Evolutionary conservation across 75 land plant genomes (phyloP), one percentile per base, ranked within the genome.

Genomic region (Chamaecyparis obtusa): DNA sequence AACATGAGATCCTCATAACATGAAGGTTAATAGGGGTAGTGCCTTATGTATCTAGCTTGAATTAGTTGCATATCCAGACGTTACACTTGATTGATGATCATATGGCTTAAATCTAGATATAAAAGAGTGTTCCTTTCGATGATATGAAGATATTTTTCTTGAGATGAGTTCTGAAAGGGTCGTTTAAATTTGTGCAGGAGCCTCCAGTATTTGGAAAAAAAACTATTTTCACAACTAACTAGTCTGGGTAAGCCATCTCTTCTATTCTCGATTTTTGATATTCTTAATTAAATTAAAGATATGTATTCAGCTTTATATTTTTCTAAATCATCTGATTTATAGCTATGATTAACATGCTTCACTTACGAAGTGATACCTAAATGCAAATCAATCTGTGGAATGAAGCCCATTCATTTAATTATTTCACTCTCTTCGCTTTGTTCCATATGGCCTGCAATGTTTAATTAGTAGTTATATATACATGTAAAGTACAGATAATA

Each of bases 171-270:
- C 56, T 41, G 51, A 46, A 44, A 86, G 19, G 1, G 32, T 17
- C 24, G 3, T 54, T 49, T 5, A 2, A n/a, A 30, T 64, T 86
- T 71, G 84, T 77, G 84, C 94, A 97, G 97, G 95, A 93, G 83
- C 91, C 98, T 27, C 99, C 99, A 44, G 91, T 97, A n/a, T 87
- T 97, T 86, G 95, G 99, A 19, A 97, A 91, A 90, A 91, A 91
- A 56, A 94, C 96, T 32, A 86, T 94, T 86, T 90, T 92, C 60
- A 86, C 89, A 57, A 89, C 91, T 14, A 89, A 90, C 87, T 35
- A 83, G 51, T 83, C 85, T 14, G 98, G 99, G 99, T 97, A 93
- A 92, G 88, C 84, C 19, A 71, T 85, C 83, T 16, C 15, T 81
- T 36, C 82, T 49, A 78, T 44, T 46, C 9, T 44, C 46, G 3